Evolutionary conservation across 257 asterid genomes (phyloP).

Genomic region (Avicennia marina): DNA sequence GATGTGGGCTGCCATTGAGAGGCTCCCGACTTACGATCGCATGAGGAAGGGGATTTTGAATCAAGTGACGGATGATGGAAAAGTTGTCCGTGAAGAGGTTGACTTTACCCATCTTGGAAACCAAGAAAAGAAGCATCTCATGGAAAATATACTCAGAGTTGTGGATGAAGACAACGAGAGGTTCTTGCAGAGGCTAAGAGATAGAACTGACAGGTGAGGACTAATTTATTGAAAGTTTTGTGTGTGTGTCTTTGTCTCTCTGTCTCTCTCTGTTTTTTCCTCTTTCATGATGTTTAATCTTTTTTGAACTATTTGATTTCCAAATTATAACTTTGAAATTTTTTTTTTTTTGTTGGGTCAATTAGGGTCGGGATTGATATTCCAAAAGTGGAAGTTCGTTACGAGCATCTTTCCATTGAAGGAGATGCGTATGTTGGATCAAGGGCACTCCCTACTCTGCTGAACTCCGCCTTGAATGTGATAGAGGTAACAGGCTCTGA

Average conservation of each 20-base stretch:
- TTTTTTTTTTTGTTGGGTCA: not conserved
- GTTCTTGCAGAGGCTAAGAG: conserved; percentile 69
- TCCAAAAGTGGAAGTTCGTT: conserved; percentile 86
- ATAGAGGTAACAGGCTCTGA: too few species aligned
- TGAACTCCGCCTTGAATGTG: conserved; percentile 62
- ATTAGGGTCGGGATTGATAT: conserved; percentile 76
- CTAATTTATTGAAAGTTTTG: not conserved
- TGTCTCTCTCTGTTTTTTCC: not conserved
- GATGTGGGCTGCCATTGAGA: conserved; percentile 94
- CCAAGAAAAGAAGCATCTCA: conserved; percentile 58
- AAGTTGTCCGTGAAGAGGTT: conserved; percentile 54
- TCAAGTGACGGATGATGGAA: conserved; percentile 70
- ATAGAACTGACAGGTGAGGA: conserved; percentile 78
- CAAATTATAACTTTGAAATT: too few species aligned
- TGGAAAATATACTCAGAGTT: conserved; percentile 60
- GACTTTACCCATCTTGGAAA: conserved; percentile 59
- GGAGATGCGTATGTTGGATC: conserved; percentile 80
- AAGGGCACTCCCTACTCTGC: conserved; percentile 87
- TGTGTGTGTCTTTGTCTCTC: too few species aligned
- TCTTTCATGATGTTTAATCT: not conserved
- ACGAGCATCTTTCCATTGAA: conserved; percentile 58
- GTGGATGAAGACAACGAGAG: conserved; percentile 94
- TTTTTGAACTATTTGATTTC: too few species aligned
- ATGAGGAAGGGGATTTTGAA: conserved; percentile 70
- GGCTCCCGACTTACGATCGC: conserved; percentile 85